Conservation (phyloP, 2,329 filamentous ascomycete species). For the Phialophora expanda region DNA sequence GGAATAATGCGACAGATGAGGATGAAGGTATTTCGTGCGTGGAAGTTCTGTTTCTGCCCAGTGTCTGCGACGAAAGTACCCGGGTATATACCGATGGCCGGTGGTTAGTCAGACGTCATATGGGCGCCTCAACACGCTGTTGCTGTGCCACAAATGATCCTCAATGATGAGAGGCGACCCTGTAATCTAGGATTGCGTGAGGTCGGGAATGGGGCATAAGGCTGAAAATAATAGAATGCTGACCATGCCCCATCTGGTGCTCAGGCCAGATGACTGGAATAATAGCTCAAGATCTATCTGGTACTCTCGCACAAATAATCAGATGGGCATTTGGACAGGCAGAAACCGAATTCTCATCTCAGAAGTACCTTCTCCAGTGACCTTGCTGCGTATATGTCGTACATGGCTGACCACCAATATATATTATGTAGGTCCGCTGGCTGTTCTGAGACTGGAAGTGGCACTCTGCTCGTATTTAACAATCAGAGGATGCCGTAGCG, state of each 20-base stretch:
- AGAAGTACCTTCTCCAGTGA: slow-evolving; percentile 7
- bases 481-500: neutral
- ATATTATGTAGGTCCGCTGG: neutral
- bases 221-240: slow-evolving; percentile 19
- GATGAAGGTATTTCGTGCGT: neutral
- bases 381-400: slow-evolving; percentile 7
- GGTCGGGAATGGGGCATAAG: neutral
- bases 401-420: slow-evolving; percentile 15
- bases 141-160: slow-evolving; percentile 10
- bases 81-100: neutral
- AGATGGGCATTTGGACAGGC: neutral
- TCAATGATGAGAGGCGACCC: slow-evolving; percentile 12
- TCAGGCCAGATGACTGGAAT: slow-evolving; percentile 9
- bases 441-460: neutral
- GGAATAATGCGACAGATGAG: neutral
- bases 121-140: neutral
- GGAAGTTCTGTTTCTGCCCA: neutral
- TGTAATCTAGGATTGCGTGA: neutral
- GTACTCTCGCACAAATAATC: slow-evolving; percentile 4
- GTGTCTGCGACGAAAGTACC: neutral
- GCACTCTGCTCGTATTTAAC: neutral
- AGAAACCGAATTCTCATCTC: slow-evolving; percentile 9
- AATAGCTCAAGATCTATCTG: slow-evolving; percentile 2
- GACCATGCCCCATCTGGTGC: slow-evolving; percentile 11
- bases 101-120: slow-evolving; percentile 9